Evolutionary conservation across 148 eudicot species (phyloP), one percentile per base, ranked within the genome.

Genomic region (Gaultheria prostrata): DNA sequence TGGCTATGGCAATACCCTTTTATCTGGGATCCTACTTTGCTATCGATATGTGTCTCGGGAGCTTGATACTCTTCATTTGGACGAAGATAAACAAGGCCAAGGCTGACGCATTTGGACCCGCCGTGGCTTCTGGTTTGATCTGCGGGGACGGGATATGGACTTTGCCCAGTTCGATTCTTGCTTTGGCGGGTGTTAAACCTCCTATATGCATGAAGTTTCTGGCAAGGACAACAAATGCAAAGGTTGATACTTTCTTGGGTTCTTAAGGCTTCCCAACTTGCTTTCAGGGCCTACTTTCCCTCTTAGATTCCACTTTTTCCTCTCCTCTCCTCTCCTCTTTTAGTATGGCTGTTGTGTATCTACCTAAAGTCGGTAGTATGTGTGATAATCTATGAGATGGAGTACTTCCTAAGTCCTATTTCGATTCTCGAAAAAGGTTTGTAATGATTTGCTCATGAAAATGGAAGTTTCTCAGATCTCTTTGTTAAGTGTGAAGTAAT

Each of bases 121-220:
- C 93, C 0, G 89, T 93, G 61, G 95, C 93, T 65, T 90, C 95
- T 20, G 95, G 93, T 12, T 88, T 93, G 86, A 93, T 93, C 54
- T 93, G 95, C 71, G 95, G 95, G 8, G 95, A 93, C 14, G 95
- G 95, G 83, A 89, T 91, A 43, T 93, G 95, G 95, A 83, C 90
- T 51, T 65, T 93, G 86, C 95, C 95, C 0, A 85, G 88, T 71
- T 90, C 95, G 0, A 65, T 93, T 61, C 85, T 93, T n/a, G 90
- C 93, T 15, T 83, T 93, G 76, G 89, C 83, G 0, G 91, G 93
- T 35, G 84, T 91, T 1, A 83, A 88, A 2, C 92, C 95, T 3
- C 95, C 95, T 8, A 91, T 93, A 26, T 93, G 95, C 90, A 90
- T 93, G 91, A 81, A 89, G 83, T 92, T 95, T 63, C 84, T 91